These are phyloP conservation scores for Yamadazyma aaseri DNA, from an alignment of 1,139 yeast genomes.

Conservation along the genomic window DNA sequence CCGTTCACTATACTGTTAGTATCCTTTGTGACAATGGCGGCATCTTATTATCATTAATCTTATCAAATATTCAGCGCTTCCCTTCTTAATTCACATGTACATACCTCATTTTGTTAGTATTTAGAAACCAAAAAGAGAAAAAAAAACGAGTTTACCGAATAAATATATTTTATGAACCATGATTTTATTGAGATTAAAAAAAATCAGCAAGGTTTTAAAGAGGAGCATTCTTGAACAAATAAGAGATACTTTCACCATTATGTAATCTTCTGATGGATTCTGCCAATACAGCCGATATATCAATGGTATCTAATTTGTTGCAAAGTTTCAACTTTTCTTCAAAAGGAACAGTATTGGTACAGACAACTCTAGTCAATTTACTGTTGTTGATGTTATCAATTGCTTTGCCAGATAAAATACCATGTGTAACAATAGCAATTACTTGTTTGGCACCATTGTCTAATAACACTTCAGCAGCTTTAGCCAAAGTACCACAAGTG, in stretches of 20 bases:
- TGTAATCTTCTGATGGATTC: constrained; percentile 81
- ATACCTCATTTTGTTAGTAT: no score
- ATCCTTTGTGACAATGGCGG: no score
- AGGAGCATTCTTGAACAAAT: constrained; percentile 60
- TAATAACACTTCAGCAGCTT: constrained; percentile 67
- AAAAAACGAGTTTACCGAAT: no score
- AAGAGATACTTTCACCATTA: constrained; percentile 80
- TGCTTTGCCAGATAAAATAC: constrained; percentile 73
- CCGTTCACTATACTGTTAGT: not conserved
- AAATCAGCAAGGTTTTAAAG: constrained; percentile 5
- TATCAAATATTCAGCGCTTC: no score
- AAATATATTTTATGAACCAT: no score
- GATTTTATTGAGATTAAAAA: no score
- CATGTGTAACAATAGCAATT: constrained; percentile 77
- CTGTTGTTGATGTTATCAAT: constrained; percentile 58
- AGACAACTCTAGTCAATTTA: constrained; percentile 59
- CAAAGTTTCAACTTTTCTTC: constrained; percentile 49
- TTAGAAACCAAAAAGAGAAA: no score
- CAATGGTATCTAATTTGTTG: constrained; percentile 63
- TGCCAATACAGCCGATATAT: constrained; percentile 70
- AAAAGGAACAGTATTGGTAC: constrained; percentile 77
- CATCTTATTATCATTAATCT: no score
- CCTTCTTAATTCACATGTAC: no score
- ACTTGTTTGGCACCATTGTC: constrained; percentile 70
- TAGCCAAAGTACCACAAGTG: constrained; percentile 78